Evolutionary conservation across 1,284 basidiomycete species (phyloP).

Genomic region (Ganoderma resinaceum): DNA sequence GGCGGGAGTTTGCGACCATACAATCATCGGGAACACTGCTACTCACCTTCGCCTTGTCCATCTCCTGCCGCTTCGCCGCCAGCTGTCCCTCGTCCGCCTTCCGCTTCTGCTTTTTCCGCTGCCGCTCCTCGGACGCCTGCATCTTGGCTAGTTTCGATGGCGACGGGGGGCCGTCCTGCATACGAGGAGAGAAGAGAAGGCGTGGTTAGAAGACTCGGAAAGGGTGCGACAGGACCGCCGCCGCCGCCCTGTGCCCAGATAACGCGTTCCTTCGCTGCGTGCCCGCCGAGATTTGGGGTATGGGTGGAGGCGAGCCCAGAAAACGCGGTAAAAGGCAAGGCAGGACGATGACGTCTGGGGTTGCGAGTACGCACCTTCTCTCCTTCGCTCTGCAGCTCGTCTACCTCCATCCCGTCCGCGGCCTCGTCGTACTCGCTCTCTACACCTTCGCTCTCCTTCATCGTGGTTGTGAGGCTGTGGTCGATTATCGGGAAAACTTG

Average conservation of each 20-base stretch:
- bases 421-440: constrained; percentile 66
- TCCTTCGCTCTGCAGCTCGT: constrained; percentile 67
- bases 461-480: background rate
- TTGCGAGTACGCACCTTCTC: constrained; percentile 48
- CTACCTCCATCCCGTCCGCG: constrained; percentile 56
- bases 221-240: constrained; percentile 8
- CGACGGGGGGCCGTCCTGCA: constrained; percentile 42
- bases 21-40: background rate
- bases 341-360: background rate
- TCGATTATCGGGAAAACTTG: background rate
- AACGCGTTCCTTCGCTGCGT: constrained; percentile 18
- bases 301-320: background rate
- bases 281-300: background rate
- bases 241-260: background rate
- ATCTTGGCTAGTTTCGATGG: constrained; percentile 49
- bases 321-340: background rate
- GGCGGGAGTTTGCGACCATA: background rate
- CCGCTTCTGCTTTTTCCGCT: constrained; percentile 67
- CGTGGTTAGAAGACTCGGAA: constrained; percentile 9
- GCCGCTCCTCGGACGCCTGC: constrained; percentile 48
- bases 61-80: constrained; percentile 72
- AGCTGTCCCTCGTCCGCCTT: constrained; percentile 75
- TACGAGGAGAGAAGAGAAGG: background rate
- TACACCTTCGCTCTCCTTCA: constrained; percentile 71
- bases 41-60: constrained; percentile 83